Conservation (phyloP, 768 basidiomycete genomes). For the Sporobolomyces pararoseus region DNA sequence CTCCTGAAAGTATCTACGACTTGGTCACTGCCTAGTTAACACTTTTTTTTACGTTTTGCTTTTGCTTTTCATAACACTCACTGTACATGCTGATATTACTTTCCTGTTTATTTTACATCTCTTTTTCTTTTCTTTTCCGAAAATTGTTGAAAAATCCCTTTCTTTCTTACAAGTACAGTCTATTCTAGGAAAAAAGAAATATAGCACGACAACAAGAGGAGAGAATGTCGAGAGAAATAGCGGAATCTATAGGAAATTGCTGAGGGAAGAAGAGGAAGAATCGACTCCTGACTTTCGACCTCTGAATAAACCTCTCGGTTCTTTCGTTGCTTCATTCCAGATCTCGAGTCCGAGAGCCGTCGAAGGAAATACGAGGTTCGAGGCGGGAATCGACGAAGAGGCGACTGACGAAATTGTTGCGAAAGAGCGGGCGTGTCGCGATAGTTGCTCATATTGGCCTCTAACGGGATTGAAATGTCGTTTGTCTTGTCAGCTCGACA, state of each 20-base stretch:
- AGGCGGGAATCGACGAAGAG: background rate
- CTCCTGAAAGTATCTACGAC: conserved; percentile 19
- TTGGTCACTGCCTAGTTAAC: conserved; percentile 7
- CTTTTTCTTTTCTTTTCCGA: background rate
- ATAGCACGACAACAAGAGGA: too few species aligned
- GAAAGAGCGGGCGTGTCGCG: background rate
- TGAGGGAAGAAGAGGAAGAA: background rate
- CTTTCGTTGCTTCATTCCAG: conserved; percentile 4
- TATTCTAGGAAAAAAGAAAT: too few species aligned
- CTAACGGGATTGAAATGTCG: background rate
- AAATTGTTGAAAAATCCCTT: background rate
- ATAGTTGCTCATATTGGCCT: background rate
- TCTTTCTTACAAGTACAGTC: too few species aligned
- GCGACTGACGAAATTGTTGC: background rate
- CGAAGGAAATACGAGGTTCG: conserved; percentile 7
- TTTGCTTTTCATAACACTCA: too few species aligned
- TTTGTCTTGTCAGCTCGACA: background rate
- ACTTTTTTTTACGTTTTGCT: background rate
- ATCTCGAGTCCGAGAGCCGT: conserved; percentile 3
- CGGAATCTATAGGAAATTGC: background rate
- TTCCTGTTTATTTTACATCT: background rate
- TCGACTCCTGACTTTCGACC: background rate
- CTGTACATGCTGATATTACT: too few species aligned
- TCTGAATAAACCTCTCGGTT: background rate
- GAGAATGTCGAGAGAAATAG: background rate